Conservation (phyloP, 371 early-diverging fungal species). For the Mortierella sp. region DNA sequence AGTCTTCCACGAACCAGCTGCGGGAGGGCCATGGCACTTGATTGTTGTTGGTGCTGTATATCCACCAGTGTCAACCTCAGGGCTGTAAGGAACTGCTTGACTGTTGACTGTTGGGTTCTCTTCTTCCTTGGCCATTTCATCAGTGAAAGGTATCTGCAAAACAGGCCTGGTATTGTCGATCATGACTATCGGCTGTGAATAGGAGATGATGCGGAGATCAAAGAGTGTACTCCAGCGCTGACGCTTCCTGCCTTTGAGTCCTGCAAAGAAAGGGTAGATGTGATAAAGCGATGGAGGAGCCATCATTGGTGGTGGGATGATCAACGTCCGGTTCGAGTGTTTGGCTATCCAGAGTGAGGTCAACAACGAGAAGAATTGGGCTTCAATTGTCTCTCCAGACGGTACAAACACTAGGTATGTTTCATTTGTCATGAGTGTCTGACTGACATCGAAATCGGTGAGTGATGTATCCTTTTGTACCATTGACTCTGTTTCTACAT, state of each 20-base stretch:
- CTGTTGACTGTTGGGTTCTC: slow-evolving; percentile 22
- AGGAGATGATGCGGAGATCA: slow-evolving; percentile 22
- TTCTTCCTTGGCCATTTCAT: slow-evolving; percentile 38
- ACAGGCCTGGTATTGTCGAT: slow-evolving; percentile 35
- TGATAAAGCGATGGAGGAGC: slow-evolving; percentile 29
- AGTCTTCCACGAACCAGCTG: slow-evolving; percentile 42
- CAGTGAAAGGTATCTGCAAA: slow-evolving; percentile 38
- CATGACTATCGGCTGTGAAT: slow-evolving; percentile 19
- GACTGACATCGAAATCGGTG: slow-evolving; percentile 33
- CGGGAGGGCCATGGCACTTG: slow-evolving; percentile 44
- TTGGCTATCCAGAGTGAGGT: slow-evolving; percentile 53
- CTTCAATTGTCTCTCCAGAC: slow-evolving; percentile 49
- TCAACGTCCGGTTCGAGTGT: slow-evolving; percentile 46
- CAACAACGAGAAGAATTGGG: slow-evolving; percentile 39
- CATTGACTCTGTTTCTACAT: not conserved
- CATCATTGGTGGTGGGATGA: slow-evolving; percentile 51
- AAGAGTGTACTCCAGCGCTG: slow-evolving; percentile 47
- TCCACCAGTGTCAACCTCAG: not conserved
- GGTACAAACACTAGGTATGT: slow-evolving; percentile 46
- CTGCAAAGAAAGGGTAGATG: slow-evolving; percentile 32
- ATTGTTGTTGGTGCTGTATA: slow-evolving; percentile 17
- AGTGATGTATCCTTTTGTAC: slow-evolving; percentile 8
- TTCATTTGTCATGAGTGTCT: slow-evolving; percentile 17
- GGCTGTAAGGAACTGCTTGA: slow-evolving; percentile 18
- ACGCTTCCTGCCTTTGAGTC: slow-evolving; percentile 27